Evolutionary conservation across 139 green algal genomes (phyloP), one percentile per base, ranked within the genome.

Genomic region (Microglena sp.): DNA sequence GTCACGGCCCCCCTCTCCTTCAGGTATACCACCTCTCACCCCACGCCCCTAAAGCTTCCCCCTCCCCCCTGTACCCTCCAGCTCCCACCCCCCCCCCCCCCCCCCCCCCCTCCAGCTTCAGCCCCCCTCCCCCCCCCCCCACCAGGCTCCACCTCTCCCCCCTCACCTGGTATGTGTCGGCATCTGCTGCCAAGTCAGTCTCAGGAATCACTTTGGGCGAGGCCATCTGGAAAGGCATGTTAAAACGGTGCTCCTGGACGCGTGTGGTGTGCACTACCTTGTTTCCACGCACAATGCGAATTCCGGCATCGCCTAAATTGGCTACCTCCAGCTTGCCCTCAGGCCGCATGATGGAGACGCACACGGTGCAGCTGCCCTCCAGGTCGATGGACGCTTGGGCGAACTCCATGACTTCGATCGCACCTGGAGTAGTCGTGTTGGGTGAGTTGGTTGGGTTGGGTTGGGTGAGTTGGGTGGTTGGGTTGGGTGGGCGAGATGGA

Each of bases 201-300:
- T 77, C 65, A 1, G 73, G 65, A 26, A 84, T 53, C 44, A 78
- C 61, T 28, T 72, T 60, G 0, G 58, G 65, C 50, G 70, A 66
- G 22, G 67, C 76, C 78, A 77, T 69, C 80, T 96, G 90, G 75
- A 84, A 96, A 1, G 93, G 93, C 77, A 90, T 95, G 77, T 99
- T 98, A 77, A 94, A 99, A 28, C 71, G 64, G 76, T 99, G 94
- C 83, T 97, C 84, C 78, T 95, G 87, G 34, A 64, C 27, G 18
- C 50, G 70, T 18, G 81, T 92, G 24, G 76, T 72, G 46, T 87
- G 84, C 1, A 82, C 67, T 45, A 89, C 65, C 4, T 74, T 15
- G 0, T 74, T 77, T 4, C 69, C 66, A 1, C 90, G 68, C 5
- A 95, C 36, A n/a, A 95, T 46, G 7, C 73, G 64, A 21, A 87